Evolutionary conservation across 441 rosid genomes (phyloP), one percentile per base, ranked within the genome.

Genomic region (Mallotus repandus): DNA sequence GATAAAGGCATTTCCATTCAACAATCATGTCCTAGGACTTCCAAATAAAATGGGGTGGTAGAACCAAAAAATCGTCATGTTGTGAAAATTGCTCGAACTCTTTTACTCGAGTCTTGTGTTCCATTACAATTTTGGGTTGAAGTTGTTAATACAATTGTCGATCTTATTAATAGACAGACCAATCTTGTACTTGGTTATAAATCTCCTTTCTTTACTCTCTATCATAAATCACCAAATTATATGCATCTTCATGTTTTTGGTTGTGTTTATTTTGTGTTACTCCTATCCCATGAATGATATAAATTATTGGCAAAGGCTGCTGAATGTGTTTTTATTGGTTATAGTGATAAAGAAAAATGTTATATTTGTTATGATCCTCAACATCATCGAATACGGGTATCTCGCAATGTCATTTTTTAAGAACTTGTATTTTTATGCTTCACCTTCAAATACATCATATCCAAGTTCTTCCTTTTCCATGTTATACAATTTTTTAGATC

Each of bases 191-290:
- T 70, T 59, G 48, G 25, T 14, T 45, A 70, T 59, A 56, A 70
- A 13, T 70, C 74, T 19, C 66, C 66, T 11, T 70, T 6, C 4
- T 70, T 45, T 70, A 5, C n/a, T n/a, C 29, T 70, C 2, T 70
- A 10, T 56, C 2, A 58, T 41, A 70, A 57, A 19, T 41, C 14
- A 12, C 56, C 25, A 45, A 15, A 22, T 19, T 70, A 70, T 12
- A 9, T 7, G 38, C 19, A 45, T 43, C 65, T 70, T 56, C 19
- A 8, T 57, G 55, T 70, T 19, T 70, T 70, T 57, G 19, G 53
- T 2, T 57, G 41, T 70, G 53, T 70, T 6, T 60, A 4, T 13
- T 58, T 58, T 70, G 2, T 10, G 41, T 19, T 60, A 9, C 66
- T 70, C 11, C 29, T 66, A 12, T 13, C 66, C 0, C 4, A 59